Evolutionary conservation across 176 grass and related monocot species (phyloP).

Genomic region (Carex pumila): DNA sequence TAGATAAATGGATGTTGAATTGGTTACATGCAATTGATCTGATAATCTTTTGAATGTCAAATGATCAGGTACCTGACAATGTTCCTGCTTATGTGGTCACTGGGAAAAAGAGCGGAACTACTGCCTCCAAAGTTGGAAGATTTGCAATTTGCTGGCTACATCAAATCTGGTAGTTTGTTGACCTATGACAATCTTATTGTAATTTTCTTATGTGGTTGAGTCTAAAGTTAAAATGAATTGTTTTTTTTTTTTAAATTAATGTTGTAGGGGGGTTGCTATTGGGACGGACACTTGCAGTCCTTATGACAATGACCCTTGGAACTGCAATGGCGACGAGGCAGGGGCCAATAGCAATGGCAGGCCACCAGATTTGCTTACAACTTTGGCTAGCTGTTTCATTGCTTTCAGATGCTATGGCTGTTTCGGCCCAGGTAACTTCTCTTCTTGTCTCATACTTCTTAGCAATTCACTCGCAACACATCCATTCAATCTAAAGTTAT

Average conservation of each 20-base stretch:
- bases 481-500: not conserved
- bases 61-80: conserved; percentile 65
- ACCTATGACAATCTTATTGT: not conserved
- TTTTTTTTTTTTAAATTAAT: conserved; percentile 5
- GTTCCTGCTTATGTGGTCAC: conserved; percentile 63
- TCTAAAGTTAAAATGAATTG: not conserved
- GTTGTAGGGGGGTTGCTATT: conserved; percentile 72
- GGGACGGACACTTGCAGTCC: conserved; percentile 75
- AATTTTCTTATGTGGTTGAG: conserved; percentile 8
- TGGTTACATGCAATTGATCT: not conserved
- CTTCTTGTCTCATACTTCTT: not conserved
- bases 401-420: conserved; percentile 51
- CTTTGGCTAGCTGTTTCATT: conserved; percentile 71
- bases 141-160: conserved; percentile 73
- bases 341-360: conserved; percentile 86
- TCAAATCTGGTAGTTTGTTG: conserved; percentile 73
- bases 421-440: conserved; percentile 59
- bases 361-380: conserved; percentile 98
- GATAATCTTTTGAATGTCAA: conserved; percentile 8
- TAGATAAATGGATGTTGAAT: conserved; percentile 11
- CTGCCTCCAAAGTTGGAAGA: conserved; percentile 74
- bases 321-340: conserved; percentile 96
- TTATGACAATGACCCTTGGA: conserved; percentile 85
- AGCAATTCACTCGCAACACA: not conserved
- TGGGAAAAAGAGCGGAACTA: conserved; percentile 74